A percentile compares a stretch with the other conserved stretches of the same genome.
These are phyloP conservation scores for Erythrobasidium hasegawianum DNA, from an alignment of 1,284 basidiomycete genomes.

Conservation along the genomic window DNA sequence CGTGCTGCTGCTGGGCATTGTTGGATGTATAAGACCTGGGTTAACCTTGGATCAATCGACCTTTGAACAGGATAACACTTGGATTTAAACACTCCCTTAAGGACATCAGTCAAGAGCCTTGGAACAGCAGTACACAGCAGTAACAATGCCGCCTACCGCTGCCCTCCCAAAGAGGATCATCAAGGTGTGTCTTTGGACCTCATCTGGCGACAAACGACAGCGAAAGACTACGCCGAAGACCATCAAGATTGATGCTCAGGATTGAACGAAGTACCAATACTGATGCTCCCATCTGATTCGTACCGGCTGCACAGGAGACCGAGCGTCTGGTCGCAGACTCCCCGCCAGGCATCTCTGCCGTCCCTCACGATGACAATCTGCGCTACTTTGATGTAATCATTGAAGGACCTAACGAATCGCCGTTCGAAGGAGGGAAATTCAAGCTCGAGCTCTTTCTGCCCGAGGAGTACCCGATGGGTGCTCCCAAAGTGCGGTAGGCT, in stretches of 20 bases:
- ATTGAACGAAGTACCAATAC: not conserved
- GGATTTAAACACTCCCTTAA: no score
- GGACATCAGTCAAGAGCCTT: no score
- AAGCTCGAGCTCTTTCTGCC: slow-evolving; percentile 94
- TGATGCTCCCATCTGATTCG: not conserved
- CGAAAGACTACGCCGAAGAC: no score
- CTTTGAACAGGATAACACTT: no score
- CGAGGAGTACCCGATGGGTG: slow-evolving; percentile 98
- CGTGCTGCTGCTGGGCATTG: slow-evolving; percentile 67
- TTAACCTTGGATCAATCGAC: no score
- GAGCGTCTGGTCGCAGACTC: slow-evolving; percentile 93
- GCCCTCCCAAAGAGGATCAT: slow-evolving; percentile 33
- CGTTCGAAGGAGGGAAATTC: slow-evolving; percentile 91
- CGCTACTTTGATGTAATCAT: slow-evolving; percentile 98
- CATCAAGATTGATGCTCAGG: not conserved
- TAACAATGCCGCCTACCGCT: slow-evolving; percentile 20
- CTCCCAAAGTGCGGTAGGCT: slow-evolving; percentile 78
- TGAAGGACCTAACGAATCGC: slow-evolving; percentile 85
- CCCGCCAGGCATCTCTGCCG: slow-evolving; percentile 88
- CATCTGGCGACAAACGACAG: not conserved
- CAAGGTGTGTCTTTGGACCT: slow-evolving; percentile 14
- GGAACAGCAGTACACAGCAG: no score
- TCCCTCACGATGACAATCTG: slow-evolving; percentile 94
- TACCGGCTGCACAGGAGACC: slow-evolving; percentile 67
- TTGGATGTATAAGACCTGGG: not conserved